These are phyloP conservation scores for Pythium pectinolyticum DNA, from an alignment of 352 stramenopile species.

Conservation along the genomic window DNA sequence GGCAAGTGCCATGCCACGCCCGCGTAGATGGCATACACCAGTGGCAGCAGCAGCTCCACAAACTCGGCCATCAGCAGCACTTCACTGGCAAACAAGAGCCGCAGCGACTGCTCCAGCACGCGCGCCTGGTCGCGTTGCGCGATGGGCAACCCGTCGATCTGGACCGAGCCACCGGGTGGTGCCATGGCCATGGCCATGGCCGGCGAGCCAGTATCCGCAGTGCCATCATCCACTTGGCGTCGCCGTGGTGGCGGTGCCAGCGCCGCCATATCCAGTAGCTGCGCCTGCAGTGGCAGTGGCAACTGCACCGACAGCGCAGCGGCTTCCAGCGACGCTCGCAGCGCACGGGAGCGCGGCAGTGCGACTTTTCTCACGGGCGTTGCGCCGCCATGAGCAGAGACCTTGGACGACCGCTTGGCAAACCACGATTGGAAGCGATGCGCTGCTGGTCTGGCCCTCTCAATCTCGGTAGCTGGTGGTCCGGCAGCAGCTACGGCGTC, in stretches of 20 bases:
- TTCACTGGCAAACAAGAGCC: slow-evolving; percentile 20
- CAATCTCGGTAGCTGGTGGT: background rate
- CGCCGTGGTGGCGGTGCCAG: too few species aligned
- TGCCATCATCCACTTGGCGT: too few species aligned
- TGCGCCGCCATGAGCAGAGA: too few species aligned
- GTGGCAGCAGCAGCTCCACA: slow-evolving; percentile 19
- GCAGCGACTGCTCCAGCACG: slow-evolving; percentile 24
- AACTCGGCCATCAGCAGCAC: slow-evolving; percentile 29
- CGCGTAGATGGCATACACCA: background rate
- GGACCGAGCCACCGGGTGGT: too few species aligned
- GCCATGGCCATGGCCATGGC: too few species aligned
- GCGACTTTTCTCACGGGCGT: too few species aligned
- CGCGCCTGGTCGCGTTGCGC: slow-evolving; percentile 16
- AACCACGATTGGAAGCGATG: background rate
- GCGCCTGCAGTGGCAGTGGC: background rate
- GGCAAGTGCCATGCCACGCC: background rate
- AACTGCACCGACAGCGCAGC: slow-evolving; percentile 5
- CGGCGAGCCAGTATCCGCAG: too few species aligned
- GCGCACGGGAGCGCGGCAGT: background rate
- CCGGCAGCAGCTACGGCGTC: too few species aligned
- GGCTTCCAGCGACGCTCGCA: slow-evolving; percentile 1
- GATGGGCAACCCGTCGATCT: slow-evolving; percentile 8
- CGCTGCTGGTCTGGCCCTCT: background rate
- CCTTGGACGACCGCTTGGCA: background rate
- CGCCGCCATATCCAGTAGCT: slow-evolving; percentile 3